phyloP scores from a whole-genome alignment of 1,139 yeast species.

The Diutina neorugosa region DNA sequence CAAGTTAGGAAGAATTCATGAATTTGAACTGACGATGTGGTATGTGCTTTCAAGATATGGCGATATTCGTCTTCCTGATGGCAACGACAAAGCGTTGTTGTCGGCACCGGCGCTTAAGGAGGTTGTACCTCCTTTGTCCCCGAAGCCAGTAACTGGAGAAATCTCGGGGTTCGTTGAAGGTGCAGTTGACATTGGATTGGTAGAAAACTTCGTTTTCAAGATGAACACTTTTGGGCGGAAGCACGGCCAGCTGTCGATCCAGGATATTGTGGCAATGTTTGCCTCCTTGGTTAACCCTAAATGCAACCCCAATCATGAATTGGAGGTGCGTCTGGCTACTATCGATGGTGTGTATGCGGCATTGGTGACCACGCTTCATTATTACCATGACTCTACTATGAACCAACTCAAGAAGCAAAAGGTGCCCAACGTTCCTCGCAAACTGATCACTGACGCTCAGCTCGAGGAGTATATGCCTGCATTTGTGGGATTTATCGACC shows the following conservation, averaged over 20 bases:
- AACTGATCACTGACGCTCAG: slow-evolving; percentile 15
- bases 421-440: slow-evolving; percentile 14
- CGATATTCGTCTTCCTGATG: background rate
- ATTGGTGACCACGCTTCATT: slow-evolving; percentile 23
- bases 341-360: slow-evolving; percentile 19
- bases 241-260: slow-evolving; percentile 12
- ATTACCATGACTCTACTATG: slow-evolving; percentile 22
- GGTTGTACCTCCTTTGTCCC: background rate
- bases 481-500: slow-evolving; percentile 12
- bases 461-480: slow-evolving; percentile 7
- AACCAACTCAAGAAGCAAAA: slow-evolving; percentile 11
- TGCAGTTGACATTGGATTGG: slow-evolving; percentile 7
- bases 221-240: slow-evolving; percentile 14
- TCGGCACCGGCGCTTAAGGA: background rate
- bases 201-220: slow-evolving; percentile 25
- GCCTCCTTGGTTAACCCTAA: slow-evolving; percentile 11
- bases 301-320: slow-evolving; percentile 10
- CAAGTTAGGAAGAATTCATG: slow-evolving; percentile 20
- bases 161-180: background rate
- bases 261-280: slow-evolving; percentile 8
- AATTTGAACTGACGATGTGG: slow-evolving; percentile 21
- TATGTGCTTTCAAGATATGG: slow-evolving; percentile 7
- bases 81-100: background rate
- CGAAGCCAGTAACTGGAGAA: background rate
- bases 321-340: slow-evolving; percentile 16